These are phyloP conservation scores for Inonotus hispidus DNA, from an alignment of 1,284 basidiomycete species.

Conservation along the genomic window DNA sequence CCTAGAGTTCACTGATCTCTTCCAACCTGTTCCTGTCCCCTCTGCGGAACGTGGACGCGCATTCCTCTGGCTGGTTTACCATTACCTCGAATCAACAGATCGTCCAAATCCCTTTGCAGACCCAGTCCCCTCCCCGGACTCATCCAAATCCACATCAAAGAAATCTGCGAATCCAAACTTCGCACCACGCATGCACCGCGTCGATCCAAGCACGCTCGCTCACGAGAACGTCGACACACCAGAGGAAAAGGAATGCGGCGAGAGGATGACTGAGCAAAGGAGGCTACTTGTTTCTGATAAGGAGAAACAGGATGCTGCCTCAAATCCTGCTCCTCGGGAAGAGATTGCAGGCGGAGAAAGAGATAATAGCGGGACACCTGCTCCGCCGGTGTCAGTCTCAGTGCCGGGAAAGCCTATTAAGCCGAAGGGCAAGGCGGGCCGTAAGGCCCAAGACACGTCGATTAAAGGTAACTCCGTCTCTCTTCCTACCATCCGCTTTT, in stretches of 20 bases:
- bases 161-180: neutral
- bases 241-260: conserved; percentile 64
- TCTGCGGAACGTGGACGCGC: conserved; percentile 59
- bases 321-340: neutral
- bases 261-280: conserved; percentile 58
- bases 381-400: neutral
- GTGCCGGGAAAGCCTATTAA: neutral
- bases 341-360: neutral
- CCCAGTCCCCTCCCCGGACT: conserved; percentile 2
- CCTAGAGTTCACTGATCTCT: conserved; percentile 61
- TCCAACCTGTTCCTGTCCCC: conserved; percentile 53
- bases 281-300: conserved; percentile 39
- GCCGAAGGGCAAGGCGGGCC: neutral
- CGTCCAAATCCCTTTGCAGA: conserved; percentile 27
- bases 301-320: conserved; percentile 5
- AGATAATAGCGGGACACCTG: conserved; percentile 6
- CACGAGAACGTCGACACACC: conserved; percentile 64
- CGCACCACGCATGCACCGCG: conserved; percentile 4
- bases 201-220: neutral
- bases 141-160: neutral
- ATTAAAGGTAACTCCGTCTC: neutral
- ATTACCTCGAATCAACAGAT: conserved; percentile 44
- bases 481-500: neutral
- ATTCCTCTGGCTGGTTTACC: conserved; percentile 60
- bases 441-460: neutral